Conservation (phyloP, 345 rosid genomes). For the Melastoma malabathricum region DNA sequence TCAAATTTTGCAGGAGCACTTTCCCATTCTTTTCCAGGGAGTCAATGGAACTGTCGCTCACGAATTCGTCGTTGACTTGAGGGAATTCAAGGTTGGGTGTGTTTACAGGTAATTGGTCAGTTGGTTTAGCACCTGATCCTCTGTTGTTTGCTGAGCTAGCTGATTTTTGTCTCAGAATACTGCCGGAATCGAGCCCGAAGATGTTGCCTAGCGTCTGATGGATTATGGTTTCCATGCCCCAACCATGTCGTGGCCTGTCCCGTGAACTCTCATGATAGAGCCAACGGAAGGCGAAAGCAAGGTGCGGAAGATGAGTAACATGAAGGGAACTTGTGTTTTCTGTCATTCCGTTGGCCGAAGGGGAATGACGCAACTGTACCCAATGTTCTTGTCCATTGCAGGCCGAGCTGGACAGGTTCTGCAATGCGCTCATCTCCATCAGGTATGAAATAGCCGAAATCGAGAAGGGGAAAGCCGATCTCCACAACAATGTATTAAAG, state of each 20-base stretch:
- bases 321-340: neutral
- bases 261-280: slow-evolving; percentile 97
- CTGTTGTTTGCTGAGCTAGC: neutral
- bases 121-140: neutral
- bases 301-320: slow-evolving; percentile 21
- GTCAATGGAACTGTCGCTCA: slow-evolving; percentile 91
- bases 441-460: slow-evolving; percentile 94
- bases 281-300: slow-evolving; percentile 99
- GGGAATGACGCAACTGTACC: too few relatives aligned
- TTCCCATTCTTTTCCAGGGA: slow-evolving; percentile 87
- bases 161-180: slow-evolving; percentile 34
- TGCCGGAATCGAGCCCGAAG: slow-evolving; percentile 93
- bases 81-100: slow-evolving; percentile 68
- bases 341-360: too few relatives aligned
- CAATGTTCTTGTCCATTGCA: slow-evolving; percentile 16
- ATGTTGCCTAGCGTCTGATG: slow-evolving; percentile 94
- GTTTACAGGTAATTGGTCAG: too few relatives aligned
- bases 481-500: slow-evolving; percentile 87
- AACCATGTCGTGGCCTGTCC: slow-evolving; percentile 99
- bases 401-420: slow-evolving; percentile 95
- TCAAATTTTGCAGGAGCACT: slow-evolving; percentile 38
- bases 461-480: slow-evolving; percentile 89
- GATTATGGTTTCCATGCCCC: slow-evolving; percentile 97
- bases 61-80: slow-evolving; percentile 86
- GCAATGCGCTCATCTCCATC: slow-evolving; percentile 90